These are phyloP conservation scores for Xylariaceae sp. DNA, from an alignment of 2,329 filamentous ascomycete genomes.

Conservation along the genomic window DNA sequence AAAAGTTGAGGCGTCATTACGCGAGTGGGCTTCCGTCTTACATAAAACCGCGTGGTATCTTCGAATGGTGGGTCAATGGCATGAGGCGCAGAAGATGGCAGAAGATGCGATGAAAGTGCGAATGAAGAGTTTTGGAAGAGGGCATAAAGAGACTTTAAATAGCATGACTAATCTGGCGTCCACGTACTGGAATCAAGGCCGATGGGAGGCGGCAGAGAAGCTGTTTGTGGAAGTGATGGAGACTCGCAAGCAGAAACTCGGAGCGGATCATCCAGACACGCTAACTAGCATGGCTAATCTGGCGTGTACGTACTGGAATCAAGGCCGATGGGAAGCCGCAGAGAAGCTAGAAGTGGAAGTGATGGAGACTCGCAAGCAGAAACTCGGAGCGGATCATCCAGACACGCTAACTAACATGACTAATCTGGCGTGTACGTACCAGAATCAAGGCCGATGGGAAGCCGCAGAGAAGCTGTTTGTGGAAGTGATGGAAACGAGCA, in stretches of 20 bases:
- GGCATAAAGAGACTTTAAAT: neutral
- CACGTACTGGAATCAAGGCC: neutral
- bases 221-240: neutral
- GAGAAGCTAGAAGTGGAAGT: neutral
- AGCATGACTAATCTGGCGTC: neutral
- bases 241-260: neutral
- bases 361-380: neutral
- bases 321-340: neutral
- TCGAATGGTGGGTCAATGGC: neutral
- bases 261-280: neutral
- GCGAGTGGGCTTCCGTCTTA: too few relatives aligned
- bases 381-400: neutral
- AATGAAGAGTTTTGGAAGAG: neutral
- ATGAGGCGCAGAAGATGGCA: neutral
- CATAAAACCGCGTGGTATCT: too few relatives aligned
- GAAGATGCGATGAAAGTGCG: neutral
- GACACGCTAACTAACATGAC: neutral
- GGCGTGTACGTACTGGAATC: neutral
- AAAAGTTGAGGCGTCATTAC: too few relatives aligned
- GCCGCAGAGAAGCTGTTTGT: too few relatives aligned
- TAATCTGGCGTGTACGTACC: neutral
- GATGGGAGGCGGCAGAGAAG: neutral
- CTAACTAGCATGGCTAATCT: neutral
- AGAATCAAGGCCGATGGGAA: neutral
- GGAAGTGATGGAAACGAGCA: too few relatives aligned